These are phyloP conservation scores for Umbelopsis vinacea DNA, from an alignment of 192 early-diverging fungal genomes.

Conservation along the genomic window DNA sequence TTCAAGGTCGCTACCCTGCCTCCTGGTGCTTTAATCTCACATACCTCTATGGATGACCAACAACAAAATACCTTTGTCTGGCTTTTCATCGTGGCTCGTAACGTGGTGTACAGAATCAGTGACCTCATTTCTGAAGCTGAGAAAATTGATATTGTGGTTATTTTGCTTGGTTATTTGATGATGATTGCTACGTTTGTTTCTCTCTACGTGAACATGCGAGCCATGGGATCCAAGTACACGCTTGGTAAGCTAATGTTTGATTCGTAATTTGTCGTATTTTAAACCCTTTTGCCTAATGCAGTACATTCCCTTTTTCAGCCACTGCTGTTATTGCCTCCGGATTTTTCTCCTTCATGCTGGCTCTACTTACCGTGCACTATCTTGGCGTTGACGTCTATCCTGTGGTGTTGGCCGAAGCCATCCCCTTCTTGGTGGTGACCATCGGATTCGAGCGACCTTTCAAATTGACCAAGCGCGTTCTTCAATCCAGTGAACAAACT, in stretches of 20 bases:
- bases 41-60: constrained; percentile 34
- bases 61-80: constrained; percentile 59
- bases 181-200: constrained; percentile 81
- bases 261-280: background rate
- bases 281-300: constrained; percentile 23
- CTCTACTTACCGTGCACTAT: constrained; percentile 68
- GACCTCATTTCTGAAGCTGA: constrained; percentile 73
- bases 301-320: constrained; percentile 42
- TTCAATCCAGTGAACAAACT: constrained; percentile 52
- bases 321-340: constrained; percentile 72
- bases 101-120: constrained; percentile 62
- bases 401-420: constrained; percentile 78
- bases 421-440: constrained; percentile 90
- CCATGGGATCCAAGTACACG: constrained; percentile 80
- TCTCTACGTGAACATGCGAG: constrained; percentile 84
- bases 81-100: constrained; percentile 54
- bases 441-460: constrained; percentile 91
- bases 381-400: constrained; percentile 73
- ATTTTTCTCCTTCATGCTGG: constrained; percentile 78
- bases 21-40: constrained; percentile 44
- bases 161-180: constrained; percentile 78
- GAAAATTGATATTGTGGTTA: constrained; percentile 78
- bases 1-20: constrained; percentile 53
- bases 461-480: constrained; percentile 79
- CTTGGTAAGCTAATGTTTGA: constrained; percentile 50